Evolutionary conservation across 2,329 filamentous ascomycete genomes (phyloP).

Genomic region (Xylariaceae sp.): DNA sequence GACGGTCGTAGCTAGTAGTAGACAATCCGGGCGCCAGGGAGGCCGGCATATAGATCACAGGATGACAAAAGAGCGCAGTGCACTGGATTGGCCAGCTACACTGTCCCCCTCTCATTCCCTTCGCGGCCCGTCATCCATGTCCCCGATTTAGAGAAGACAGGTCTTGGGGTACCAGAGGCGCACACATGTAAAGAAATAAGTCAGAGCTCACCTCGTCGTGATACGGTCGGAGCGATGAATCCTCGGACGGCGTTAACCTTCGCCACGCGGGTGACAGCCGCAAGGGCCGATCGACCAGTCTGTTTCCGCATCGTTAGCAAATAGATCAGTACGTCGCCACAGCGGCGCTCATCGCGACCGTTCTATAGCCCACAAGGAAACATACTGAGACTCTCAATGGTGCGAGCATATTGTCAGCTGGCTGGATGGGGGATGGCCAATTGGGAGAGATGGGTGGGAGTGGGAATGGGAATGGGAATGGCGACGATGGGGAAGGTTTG

Average conservation of each 20-base stretch:
- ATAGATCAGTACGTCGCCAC: constrained; percentile 4
- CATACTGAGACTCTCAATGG: constrained; percentile 56
- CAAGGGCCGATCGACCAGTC: constrained; percentile 49
- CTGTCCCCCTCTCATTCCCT: not conserved
- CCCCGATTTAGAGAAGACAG: not conserved
- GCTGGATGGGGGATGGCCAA: constrained; percentile 45
- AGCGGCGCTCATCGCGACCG: not conserved
- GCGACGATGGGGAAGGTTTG: constrained; percentile 22
- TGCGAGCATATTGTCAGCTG: constrained; percentile 51
- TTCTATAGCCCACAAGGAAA: constrained; percentile 19
- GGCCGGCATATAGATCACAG: not conserved
- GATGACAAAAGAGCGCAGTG: not conserved
- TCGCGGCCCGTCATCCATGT: not conserved
- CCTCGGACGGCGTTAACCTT: constrained; percentile 47
- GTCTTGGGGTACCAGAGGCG: not conserved
- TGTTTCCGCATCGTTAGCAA: constrained; percentile 26
- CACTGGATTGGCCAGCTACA: not conserved
- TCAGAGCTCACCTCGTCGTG: constrained; percentile 54
- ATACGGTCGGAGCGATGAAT: constrained; percentile 58
- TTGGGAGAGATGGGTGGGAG: constrained; percentile 34
- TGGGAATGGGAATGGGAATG: constrained; percentile 16
- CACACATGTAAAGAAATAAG: constrained; percentile 27
- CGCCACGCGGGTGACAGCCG: constrained; percentile 48
- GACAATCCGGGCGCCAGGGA: not conserved
- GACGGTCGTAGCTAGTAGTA: not conserved